Evolutionary conservation across 306 rosid species (phyloP), one percentile per base, ranked within the genome.

Genomic region (Quercus gilva): DNA sequence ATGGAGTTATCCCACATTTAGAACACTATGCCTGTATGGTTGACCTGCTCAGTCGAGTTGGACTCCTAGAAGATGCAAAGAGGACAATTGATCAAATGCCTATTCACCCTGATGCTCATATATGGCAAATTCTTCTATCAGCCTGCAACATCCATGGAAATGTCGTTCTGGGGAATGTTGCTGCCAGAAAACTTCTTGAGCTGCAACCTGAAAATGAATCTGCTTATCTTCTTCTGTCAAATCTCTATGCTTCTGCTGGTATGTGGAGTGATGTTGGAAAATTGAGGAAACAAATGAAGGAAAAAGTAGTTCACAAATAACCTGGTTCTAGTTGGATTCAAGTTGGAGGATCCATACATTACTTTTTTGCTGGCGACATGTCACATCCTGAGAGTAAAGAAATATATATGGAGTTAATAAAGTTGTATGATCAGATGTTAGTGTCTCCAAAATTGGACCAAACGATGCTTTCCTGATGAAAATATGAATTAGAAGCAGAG

Each of bases 11-110:
- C 59, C 76, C 35, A 4, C 53, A 59, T 59, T 21, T 72, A 9
- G 77, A 78, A 71, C 77, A 59, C 35, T 29, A 61, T 71, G 77
- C 77, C 41, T 43, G 60, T 23, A 13, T 69, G 81, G 81, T 78
- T 10, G 69, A 21, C 41, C 74, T 77, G 26, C 81, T 78, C 9
- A 15, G 49, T 28, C 31, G 70, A 78, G 43, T 55, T 68, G 67
- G 74, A 35, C 69, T 53, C 69, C 28, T 55, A 4, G 41, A 69
- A 13, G 69, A 78, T 69, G 76, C 59, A 55, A 77, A 23, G 75
- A 55, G 75, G 23, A 78, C 76, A 23, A 18, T 69, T 52, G 76
- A 78, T 37, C 58, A 69, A 23, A 69, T 69, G 45, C 29, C 31
- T 41, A 69, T 69, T 68, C 41, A 0, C 76, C 81, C 70, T 57